These are phyloP conservation scores for Ciborinia camelliae DNA, from an alignment of 2,329 filamentous ascomycete genomes.

Conservation along the genomic window DNA sequence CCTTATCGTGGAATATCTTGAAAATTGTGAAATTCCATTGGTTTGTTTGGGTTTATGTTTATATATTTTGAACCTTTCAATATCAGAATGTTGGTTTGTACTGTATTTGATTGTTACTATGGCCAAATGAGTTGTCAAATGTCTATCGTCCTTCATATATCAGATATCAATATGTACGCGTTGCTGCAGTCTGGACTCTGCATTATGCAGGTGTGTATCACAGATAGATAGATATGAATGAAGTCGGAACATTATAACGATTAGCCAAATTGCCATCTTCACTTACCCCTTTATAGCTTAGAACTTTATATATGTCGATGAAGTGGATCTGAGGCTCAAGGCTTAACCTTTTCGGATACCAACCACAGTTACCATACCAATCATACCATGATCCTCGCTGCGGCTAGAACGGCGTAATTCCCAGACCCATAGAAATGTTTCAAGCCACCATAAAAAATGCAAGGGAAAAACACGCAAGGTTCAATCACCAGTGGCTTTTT, in stretches of 20 bases:
- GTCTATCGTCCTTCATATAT: not conserved
- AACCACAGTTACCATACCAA: too few relatives aligned
- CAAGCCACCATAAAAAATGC: not conserved
- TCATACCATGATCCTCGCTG: not conserved
- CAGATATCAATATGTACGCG: conserved; percentile 1
- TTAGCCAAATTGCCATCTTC: not conserved
- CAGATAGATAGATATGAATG: not conserved
- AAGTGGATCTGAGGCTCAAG: conserved; percentile 10
- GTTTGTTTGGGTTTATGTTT: not conserved
- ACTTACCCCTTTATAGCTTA: not conserved
- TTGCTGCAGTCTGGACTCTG: too few relatives aligned
- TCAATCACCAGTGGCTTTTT: not conserved
- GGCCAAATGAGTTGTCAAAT: conserved; percentile 1
- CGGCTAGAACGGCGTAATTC: not conserved
- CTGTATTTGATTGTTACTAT: not conserved
- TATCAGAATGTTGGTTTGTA: too few relatives aligned
- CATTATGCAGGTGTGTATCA: too few relatives aligned
- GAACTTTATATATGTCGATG: not conserved
- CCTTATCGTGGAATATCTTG: not conserved
- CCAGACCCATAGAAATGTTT: not conserved
- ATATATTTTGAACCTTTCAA: not conserved
- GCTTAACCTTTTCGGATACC: not conserved
- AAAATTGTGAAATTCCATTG: not conserved
- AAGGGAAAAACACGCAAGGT: not conserved
- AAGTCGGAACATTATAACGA: not conserved